Evolutionary conservation across 352 stramenopile genomes (phyloP).

Genomic region (Elongisporangium anandrum): DNA sequence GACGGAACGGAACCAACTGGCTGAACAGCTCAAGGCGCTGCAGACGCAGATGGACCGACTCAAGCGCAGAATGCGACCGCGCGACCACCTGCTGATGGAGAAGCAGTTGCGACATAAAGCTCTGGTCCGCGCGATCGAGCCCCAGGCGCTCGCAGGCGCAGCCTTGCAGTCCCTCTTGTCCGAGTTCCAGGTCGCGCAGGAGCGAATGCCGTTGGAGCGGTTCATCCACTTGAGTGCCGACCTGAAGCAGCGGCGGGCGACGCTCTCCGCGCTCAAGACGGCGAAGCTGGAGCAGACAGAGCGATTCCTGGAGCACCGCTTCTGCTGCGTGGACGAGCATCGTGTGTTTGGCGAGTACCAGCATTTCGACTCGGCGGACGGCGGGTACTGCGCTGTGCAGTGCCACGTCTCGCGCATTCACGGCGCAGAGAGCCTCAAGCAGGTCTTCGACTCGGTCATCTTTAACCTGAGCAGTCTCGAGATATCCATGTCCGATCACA

Average conservation of each 20-base stretch:
- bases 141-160: not conserved
- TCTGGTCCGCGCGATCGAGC: not conserved
- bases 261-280: slow-evolving; percentile 6
- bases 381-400: slow-evolving; percentile 19
- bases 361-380: slow-evolving; percentile 19
- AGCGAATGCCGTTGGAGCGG: slow-evolving; percentile 10
- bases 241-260: slow-evolving; percentile 5
- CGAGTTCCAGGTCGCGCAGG: slow-evolving; percentile 1
- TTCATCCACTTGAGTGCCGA: slow-evolving; percentile 9
- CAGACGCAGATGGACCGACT: not conserved
- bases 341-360: slow-evolving; percentile 26
- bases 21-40: not conserved
- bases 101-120: not conserved
- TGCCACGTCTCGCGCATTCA: slow-evolving; percentile 28
- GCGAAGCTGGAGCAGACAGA: slow-evolving; percentile 9
- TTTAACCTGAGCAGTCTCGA: slow-evolving; percentile 31
- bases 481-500: slow-evolving; percentile 35
- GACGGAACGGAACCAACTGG: not conserved
- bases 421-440: slow-evolving; percentile 15
- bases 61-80: not conserved
- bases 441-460: slow-evolving; percentile 32
- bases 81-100: not conserved
- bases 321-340: not conserved
- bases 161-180: not conserved
- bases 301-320: slow-evolving; percentile 9